Conservation (phyloP, 2,329 filamentous ascomycete species). For the Sporothrix brunneoviolacea region DNA sequence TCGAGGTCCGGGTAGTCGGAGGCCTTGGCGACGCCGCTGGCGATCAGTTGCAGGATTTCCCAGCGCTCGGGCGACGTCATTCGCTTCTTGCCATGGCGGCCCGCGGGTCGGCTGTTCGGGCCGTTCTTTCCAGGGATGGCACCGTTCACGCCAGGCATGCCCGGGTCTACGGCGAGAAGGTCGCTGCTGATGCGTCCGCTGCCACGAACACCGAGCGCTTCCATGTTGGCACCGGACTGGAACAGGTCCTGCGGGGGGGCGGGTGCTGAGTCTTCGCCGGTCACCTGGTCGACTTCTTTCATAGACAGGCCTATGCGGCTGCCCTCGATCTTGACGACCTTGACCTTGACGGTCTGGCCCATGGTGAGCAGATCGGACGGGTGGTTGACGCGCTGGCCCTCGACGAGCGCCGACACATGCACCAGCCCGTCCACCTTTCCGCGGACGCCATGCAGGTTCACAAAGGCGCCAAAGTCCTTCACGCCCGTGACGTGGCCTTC, state of each 20-base stretch:
- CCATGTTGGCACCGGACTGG: constrained; percentile 84
- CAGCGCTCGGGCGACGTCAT: constrained; percentile 95
- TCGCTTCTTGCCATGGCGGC: constrained; percentile 65
- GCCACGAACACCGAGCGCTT: constrained; percentile 62
- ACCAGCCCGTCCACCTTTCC: constrained; percentile 91
- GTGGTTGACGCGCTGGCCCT: constrained; percentile 81
- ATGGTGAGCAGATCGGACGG: constrained; percentile 78
- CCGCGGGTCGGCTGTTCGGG: too few species aligned
- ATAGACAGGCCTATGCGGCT: constrained; percentile 82
- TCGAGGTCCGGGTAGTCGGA: constrained; percentile 92
- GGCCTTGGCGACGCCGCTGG: constrained; percentile 86
- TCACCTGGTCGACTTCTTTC: constrained; percentile 92
- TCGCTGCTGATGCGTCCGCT: constrained; percentile 41
- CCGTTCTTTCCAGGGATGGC: too few species aligned
- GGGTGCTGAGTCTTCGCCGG: constrained; percentile 73
- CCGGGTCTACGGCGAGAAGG: too few species aligned
- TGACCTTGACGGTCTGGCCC: constrained; percentile 84
- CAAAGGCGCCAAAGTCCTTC: constrained; percentile 94
- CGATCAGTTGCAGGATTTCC: constrained; percentile 96
- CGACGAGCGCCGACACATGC: constrained; percentile 82
- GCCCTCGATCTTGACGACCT: constrained; percentile 80
- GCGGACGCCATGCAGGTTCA: constrained; percentile 79
- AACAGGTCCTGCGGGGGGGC: constrained; percentile 70
- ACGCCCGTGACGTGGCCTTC: constrained; percentile 83
- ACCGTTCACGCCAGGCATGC: too few species aligned